Conservation (phyloP, 352 stramenopile species). For the Plasmopara viticola region DNA sequence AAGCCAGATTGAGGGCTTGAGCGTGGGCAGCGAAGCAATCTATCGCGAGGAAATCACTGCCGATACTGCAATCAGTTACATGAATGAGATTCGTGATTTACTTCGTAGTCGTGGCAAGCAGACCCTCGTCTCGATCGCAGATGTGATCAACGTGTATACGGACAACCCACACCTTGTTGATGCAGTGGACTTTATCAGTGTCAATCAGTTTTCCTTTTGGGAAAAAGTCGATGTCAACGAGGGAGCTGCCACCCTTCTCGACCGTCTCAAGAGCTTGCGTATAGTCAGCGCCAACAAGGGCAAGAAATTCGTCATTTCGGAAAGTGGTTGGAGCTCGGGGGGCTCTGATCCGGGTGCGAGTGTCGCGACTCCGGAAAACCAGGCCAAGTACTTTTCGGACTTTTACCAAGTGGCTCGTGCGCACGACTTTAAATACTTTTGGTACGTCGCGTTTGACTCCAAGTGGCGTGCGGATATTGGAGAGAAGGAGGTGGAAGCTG, state of each 20-base stretch:
- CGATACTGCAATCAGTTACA: constrained; percentile 44
- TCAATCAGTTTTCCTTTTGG: constrained; percentile 82
- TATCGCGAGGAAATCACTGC: constrained; percentile 55
- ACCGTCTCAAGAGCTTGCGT: constrained; percentile 46
- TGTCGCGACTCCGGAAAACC: constrained; percentile 38
- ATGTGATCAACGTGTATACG: constrained; percentile 66
- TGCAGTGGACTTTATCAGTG: constrained; percentile 59
- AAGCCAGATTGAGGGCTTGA: constrained; percentile 38
- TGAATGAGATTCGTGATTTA: constrained; percentile 53
- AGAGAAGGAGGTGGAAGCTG: constrained; percentile 50
- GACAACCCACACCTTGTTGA: constrained; percentile 45
- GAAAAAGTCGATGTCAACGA: constrained; percentile 43
- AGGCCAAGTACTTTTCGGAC: constrained; percentile 62
- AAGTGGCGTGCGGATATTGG: constrained; percentile 49
- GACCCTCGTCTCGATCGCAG: constrained; percentile 58
- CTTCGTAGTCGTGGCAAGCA: constrained; percentile 32
- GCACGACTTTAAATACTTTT: constrained; percentile 60
- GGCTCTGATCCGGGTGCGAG: constrained; percentile 25
- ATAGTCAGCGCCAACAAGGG: constrained; percentile 29
- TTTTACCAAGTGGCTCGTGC: constrained; percentile 48
- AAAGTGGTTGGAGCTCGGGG: constrained; percentile 57
- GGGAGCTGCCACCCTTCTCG: constrained; percentile 37
- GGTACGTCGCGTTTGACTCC: constrained; percentile 63
- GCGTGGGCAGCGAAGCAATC: constrained; percentile 63
- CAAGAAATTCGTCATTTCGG: constrained; percentile 58